These are phyloP conservation scores for Hypoxylon sp. DNA, from an alignment of 2,329 filamentous ascomycete genomes.

Conservation along the genomic window DNA sequence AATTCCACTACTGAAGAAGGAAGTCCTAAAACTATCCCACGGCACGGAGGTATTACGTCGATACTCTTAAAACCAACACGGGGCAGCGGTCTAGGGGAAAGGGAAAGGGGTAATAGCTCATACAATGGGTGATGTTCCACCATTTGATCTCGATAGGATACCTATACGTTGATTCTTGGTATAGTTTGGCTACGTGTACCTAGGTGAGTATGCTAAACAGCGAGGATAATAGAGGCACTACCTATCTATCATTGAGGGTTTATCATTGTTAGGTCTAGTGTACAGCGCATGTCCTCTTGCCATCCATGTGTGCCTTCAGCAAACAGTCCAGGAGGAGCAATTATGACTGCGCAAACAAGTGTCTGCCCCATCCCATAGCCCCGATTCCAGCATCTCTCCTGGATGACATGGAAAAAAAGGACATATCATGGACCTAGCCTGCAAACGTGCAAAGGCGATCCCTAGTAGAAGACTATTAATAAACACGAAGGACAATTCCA, in stretches of 20 bases:
- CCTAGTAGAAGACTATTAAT: not conserved
- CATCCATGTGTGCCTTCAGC: not conserved
- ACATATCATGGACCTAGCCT: not conserved
- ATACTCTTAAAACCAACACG: not conserved
- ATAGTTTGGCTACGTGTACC: not conserved
- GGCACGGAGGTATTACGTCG: not conserved
- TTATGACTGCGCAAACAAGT: not conserved
- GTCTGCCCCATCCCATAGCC: not conserved
- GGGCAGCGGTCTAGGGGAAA: not conserved
- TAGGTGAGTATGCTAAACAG: not conserved
- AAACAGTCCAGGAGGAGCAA: not conserved
- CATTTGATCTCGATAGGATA: no score
- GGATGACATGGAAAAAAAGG: not conserved
- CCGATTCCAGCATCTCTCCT: not conserved
- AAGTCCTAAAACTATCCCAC: not conserved
- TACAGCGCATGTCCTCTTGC: slow-evolving; percentile 9
- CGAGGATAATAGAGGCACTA: not conserved
- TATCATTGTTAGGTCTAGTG: slow-evolving; percentile 6
- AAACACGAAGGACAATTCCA: not conserved
- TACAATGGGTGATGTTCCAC: not conserved
- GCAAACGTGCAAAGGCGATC: not conserved
- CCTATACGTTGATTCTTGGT: not conserved
- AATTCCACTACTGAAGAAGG: not conserved
- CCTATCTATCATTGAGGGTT: not conserved
- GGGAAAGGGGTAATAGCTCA: not conserved